Conservation (phyloP, 495 filamentous ascomycete genomes). For the Parathielavia appendiculata region DNA sequence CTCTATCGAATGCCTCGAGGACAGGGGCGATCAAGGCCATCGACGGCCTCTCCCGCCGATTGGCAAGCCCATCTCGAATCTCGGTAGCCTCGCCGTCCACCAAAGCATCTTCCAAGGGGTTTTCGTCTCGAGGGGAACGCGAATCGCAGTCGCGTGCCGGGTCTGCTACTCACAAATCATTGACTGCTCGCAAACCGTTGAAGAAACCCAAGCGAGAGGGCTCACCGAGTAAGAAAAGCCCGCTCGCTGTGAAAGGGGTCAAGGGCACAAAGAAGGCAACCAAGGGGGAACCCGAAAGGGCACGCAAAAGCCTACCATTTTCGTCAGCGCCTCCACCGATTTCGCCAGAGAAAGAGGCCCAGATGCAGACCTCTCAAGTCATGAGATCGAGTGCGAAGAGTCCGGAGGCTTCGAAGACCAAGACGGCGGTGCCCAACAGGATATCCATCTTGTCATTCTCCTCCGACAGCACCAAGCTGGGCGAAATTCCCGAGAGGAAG, state of each 20-base stretch:
- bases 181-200: neutral
- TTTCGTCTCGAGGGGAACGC: conserved; percentile 17
- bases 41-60: conserved; percentile 31
- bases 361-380: neutral
- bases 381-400: neutral
- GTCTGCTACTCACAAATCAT: neutral
- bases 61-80: conserved; percentile 22
- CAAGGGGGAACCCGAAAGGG: neutral
- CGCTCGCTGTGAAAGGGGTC: neutral
- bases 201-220: neutral
- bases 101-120: conserved; percentile 4
- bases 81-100: conserved; percentile 19
- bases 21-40: conserved; percentile 34
- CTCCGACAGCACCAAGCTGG: conserved; percentile 35
- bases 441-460: conserved; percentile 32
- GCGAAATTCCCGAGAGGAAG: conserved; percentile 33
- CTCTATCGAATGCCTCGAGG: conserved; percentile 34
- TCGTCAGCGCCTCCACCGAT: neutral
- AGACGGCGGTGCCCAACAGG: conserved; percentile 16
- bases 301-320: neutral
- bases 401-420: neutral
- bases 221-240: conserved; percentile 7
- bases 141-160: neutral
- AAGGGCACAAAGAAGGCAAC: neutral
- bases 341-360: neutral